These are phyloP conservation scores for Bryoglossum gracile DNA, from an alignment of 495 filamentous ascomycete species.

Conservation along the genomic window DNA sequence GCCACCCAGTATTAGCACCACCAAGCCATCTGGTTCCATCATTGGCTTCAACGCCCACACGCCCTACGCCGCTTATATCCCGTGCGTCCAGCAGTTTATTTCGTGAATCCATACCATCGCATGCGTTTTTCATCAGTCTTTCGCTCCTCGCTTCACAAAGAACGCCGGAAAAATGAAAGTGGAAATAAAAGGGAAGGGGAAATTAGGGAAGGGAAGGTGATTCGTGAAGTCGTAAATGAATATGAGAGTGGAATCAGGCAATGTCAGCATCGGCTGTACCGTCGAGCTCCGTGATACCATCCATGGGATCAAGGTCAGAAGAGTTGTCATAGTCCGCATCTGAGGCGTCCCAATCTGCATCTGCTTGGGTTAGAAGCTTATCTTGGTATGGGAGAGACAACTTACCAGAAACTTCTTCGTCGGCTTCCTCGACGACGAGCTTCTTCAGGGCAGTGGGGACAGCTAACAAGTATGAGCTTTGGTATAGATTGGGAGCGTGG, in stretches of 20 bases:
- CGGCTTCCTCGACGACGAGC: slow-evolving; percentile 42
- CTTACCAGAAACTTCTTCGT: slow-evolving; percentile 50
- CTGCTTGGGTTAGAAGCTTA: slow-evolving; percentile 2
- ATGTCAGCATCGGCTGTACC: not conserved
- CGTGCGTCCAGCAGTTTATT: not conserved
- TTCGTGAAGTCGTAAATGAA: not conserved
- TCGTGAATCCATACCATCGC: not conserved
- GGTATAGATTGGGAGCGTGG: too few relatives aligned
- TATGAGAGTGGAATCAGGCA: not conserved
- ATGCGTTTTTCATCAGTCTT: not conserved
- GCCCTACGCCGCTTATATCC: not conserved
- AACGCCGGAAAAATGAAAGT: too few relatives aligned
- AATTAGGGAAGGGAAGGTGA: too few relatives aligned
- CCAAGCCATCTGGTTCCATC: too few relatives aligned
- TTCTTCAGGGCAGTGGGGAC: slow-evolving; percentile 34
- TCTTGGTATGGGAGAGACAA: slow-evolving; percentile 1
- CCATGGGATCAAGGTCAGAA: slow-evolving; percentile 25
- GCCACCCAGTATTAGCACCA: too few relatives aligned
- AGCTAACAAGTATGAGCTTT: slow-evolving; percentile 25
- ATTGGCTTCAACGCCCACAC: too few relatives aligned
- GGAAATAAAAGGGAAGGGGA: too few relatives aligned
- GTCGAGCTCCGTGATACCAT: slow-evolving; percentile 17
- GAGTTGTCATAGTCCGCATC: slow-evolving; percentile 28
- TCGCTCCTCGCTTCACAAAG: not conserved
- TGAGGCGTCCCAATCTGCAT: slow-evolving; percentile 30